phyloP scores from a whole-genome alignment of 768 basidiomycete species.

The Lepiota brunneoincarnata region DNA sequence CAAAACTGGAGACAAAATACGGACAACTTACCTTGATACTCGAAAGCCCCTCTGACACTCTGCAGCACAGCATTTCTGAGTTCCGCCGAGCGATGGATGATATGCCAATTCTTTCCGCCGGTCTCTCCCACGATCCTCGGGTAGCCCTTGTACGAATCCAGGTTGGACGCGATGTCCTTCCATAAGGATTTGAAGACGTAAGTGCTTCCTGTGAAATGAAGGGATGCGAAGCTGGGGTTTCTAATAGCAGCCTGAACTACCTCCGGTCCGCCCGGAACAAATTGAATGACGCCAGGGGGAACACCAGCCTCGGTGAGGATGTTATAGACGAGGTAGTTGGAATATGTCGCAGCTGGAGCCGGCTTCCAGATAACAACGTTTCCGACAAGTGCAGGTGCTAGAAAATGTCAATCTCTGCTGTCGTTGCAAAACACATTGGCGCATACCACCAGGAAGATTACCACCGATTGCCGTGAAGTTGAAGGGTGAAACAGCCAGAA shows the following conservation, averaged over 20 bases:
- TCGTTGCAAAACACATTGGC: constrained; percentile 1
- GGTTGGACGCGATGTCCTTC: constrained; percentile 89
- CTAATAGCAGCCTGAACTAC: constrained; percentile 83
- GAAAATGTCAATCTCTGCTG: constrained; percentile 3
- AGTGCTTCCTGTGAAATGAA: constrained; percentile 98
- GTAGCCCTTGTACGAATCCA: constrained; percentile 86
- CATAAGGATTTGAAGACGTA: constrained; percentile 93
- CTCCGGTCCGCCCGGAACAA: constrained; percentile 88
- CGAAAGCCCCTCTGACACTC: constrained; percentile 84
- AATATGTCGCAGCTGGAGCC: constrained; percentile 91
- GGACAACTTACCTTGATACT: constrained; percentile 78
- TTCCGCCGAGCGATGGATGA: constrained; percentile 87
- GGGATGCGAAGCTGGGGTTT: constrained; percentile 76
- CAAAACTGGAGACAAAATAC: neutral
- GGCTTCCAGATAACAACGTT: constrained; percentile 98
- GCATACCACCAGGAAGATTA: constrained; percentile 76
- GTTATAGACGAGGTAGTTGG: constrained; percentile 90
- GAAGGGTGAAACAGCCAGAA: constrained; percentile 96
- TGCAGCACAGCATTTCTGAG: constrained; percentile 89
- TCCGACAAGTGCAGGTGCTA: constrained; percentile 89
- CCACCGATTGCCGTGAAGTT: constrained; percentile 99
- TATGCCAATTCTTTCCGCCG: constrained; percentile 98
- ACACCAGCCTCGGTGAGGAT: constrained; percentile 93
- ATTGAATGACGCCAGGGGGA: constrained; percentile 94
- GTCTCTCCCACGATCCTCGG: constrained; percentile 98